These are phyloP conservation scores for Coffea humblotiana DNA, from an alignment of 305 asterid genomes.

Conservation along the genomic window DNA sequence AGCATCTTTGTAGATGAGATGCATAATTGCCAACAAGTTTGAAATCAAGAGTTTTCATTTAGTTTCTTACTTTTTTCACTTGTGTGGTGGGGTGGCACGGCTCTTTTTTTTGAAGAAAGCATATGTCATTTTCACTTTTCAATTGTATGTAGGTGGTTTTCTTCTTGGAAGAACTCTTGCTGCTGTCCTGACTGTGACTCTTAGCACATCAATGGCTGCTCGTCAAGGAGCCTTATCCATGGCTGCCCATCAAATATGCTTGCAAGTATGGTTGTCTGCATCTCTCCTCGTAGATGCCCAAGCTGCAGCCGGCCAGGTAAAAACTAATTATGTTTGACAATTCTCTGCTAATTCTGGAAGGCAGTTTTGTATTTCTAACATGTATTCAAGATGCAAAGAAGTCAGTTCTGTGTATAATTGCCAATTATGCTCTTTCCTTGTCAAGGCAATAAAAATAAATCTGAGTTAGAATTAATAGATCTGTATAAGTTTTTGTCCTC, in stretches of 20 bases:
- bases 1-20: background rate
- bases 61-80: background rate
- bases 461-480: background rate
- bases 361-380: background rate
- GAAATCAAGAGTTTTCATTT: background rate
- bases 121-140: background rate
- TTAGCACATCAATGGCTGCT: constrained; percentile 49
- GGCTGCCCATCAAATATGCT: constrained; percentile 57
- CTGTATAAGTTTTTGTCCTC: background rate
- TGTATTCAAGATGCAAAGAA: background rate
- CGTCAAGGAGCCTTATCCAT: constrained; percentile 45
- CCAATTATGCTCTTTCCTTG: background rate
- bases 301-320: constrained; percentile 45
- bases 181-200: constrained; percentile 38
- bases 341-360: background rate
- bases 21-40: background rate
- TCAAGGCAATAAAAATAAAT: background rate
- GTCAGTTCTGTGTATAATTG: background rate
- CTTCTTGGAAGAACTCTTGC: constrained; percentile 53
- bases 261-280: constrained; percentile 48
- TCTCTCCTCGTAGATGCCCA: constrained; percentile 51
- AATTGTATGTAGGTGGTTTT: constrained; percentile 39
- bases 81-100: background rate
- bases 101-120: background rate
- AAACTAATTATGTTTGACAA: background rate